phyloP scores from a whole-genome alignment of 371 early-diverging fungal genomes.

The Zancudomyces culisetae region DNA sequence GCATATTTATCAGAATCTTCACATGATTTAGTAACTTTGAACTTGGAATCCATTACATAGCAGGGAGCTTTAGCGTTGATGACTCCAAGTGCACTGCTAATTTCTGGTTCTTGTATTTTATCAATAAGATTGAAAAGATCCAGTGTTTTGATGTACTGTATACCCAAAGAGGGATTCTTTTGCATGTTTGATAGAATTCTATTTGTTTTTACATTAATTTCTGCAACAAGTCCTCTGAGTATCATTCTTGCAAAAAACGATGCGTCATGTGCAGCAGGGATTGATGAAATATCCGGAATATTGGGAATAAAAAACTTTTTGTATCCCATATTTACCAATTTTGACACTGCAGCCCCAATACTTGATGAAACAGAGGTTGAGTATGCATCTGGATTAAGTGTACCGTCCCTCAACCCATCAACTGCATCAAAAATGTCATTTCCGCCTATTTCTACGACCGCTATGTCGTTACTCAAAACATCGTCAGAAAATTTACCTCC shows the following conservation, averaged over 20 bases:
- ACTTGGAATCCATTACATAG: neutral
- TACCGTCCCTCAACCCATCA: neutral
- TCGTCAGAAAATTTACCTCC: neutral
- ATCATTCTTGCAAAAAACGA: neutral
- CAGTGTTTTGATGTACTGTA: neutral
- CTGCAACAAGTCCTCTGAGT: neutral
- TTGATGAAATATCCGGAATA: conserved; percentile 3
- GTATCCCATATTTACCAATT: conserved; percentile 2
- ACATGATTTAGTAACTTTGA: conserved; percentile 6
- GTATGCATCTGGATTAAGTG: neutral
- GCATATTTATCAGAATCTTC: conserved; percentile 17
- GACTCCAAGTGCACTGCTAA: conserved; percentile 6
- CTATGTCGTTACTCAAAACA: conserved; percentile 2
- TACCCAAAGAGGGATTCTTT: neutral
- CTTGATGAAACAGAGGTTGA: neutral
- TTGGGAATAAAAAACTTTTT: conserved; percentile 5
- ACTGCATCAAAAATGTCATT: conserved; percentile 6
- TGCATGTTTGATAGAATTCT: neutral
- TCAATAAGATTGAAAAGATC: neutral
- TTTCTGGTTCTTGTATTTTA: neutral
- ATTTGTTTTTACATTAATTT: neutral
- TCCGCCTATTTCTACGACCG: conserved; percentile 9
- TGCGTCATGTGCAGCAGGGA: neutral
- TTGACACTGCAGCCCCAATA: neutral
- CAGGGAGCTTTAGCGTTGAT: conserved; percentile 13